Base-by-base conservation (phyloP, 768 basidiomycete species). In the Zangia roseola region DNA sequence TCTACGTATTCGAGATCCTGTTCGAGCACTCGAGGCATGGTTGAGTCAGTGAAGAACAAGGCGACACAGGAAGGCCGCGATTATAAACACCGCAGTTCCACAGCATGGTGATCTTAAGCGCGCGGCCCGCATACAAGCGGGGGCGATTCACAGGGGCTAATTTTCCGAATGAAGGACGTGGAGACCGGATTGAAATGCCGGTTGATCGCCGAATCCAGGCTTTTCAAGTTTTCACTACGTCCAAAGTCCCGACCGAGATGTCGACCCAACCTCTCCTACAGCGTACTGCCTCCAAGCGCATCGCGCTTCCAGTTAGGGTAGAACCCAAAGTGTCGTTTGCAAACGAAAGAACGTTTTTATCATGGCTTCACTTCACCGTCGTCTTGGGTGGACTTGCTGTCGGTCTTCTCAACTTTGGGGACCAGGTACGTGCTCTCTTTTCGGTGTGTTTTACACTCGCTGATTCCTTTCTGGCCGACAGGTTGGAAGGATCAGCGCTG, bases 331-430 rank as follows among this genome's bases (percentile, higher is more conserved):
- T 95, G 52, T 91, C 91, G 40, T 95, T 94, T 59, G 92, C 92
- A 36, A 94, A 94, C 69, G 92, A 94, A 69, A 83, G 91, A 47
- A 94, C 97, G 0, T 98, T 98, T 72, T 78, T 99, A 38, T 94
- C 94, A 79, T 98, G 95, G 97, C 80, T 97, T 41, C 94, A 97
- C 70, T 97, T 97, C 68, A 94, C 94, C 34, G 93, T 98, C 71
- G 92, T 99, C 49, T 84, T 99, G 8, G 94, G 95, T 24, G 97
- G 97, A 49, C 80, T 99, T 39, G 90, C 94, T 2, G 94, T 98
- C 13, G 97, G 97, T 10, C 72, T 99, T 49, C 76, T 99, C 60
- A 99, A 99, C 71, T 99, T 99, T 74, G 97, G 97, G 52, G 97
- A 98, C 69, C 91, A 91, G 73, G 93, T 87, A 50, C 51, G 26